Evolutionary conservation across 768 basidiomycete species (phyloP).

Genomic region (Kwoniella bestiolae): DNA sequence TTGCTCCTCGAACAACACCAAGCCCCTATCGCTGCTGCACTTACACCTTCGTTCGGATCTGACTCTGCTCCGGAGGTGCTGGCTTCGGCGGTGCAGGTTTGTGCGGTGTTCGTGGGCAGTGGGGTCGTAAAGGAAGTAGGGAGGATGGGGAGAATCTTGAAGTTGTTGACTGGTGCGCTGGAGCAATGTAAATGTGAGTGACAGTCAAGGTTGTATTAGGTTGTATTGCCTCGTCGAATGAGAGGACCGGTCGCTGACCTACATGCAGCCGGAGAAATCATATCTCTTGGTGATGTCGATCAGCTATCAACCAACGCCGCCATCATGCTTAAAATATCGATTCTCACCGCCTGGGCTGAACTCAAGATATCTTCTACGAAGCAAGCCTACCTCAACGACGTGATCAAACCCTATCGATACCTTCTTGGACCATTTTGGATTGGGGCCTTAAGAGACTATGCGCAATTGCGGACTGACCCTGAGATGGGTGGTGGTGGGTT

Average conservation of each 20-base stretch:
- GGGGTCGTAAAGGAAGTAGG: conserved; percentile 88
- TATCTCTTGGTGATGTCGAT: conserved; percentile 81
- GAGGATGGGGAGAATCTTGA: conserved; percentile 92
- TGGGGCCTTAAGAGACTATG: conserved; percentile 85
- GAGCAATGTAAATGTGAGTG: conserved; percentile 82
- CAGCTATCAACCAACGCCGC: conserved; percentile 92
- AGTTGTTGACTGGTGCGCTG: conserved; percentile 80
- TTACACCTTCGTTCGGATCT: conserved; percentile 93
- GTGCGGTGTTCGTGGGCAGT: conserved; percentile 92
- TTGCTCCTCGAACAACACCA: conserved; percentile 94
- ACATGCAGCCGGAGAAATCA: conserved; percentile 72
- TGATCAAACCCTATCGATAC: conserved; percentile 77
- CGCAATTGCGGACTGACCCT: conserved; percentile 83
- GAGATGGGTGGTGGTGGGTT: conserved; percentile 68
- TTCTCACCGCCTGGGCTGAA: conserved; percentile 93
- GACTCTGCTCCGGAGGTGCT: conserved; percentile 95
- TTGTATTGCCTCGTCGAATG: conserved; percentile 2
- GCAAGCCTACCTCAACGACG: conserved; percentile 75
- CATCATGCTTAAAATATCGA: conserved; percentile 89
- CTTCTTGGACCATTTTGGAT: conserved; percentile 85
- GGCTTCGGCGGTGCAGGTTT: conserved; percentile 87
- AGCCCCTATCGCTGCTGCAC: conserved; percentile 94
- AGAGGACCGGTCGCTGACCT: not conserved
- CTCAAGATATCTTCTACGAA: conserved; percentile 75
- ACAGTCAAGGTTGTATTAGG: not conserved